phyloP scores from a whole-genome alignment of 2,329 filamentous ascomycete genomes.

The Arachnopeziza araneosa region DNA sequence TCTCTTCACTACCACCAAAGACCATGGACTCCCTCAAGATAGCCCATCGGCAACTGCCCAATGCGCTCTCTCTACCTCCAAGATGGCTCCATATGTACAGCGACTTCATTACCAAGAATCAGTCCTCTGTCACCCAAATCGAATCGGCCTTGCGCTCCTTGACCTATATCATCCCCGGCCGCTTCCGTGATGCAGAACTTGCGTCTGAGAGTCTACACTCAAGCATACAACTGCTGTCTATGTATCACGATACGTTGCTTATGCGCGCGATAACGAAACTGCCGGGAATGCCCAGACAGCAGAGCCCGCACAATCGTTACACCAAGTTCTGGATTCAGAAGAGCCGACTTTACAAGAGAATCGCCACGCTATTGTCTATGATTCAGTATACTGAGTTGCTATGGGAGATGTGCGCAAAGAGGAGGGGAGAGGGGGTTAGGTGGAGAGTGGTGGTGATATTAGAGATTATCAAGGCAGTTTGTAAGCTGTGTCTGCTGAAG shows the following conservation, averaged over 20 bases:
- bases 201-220: constrained; percentile 90
- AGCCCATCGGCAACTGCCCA: background rate
- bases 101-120: constrained; percentile 92
- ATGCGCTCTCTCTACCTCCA: constrained; percentile 41
- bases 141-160: constrained; percentile 88
- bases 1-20: background rate
- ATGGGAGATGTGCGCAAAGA: constrained; percentile 96
- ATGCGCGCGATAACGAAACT: constrained; percentile 56
- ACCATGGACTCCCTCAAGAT: background rate
- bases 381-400: constrained; percentile 92
- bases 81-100: constrained; percentile 69
- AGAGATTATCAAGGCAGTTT: constrained; percentile 81
- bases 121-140: constrained; percentile 88
- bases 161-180: constrained; percentile 92
- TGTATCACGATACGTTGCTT: constrained; percentile 89
- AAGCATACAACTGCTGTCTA: constrained; percentile 78
- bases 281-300: constrained; percentile 44
- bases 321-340: constrained; percentile 61
- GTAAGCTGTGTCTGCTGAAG: constrained; percentile 71
- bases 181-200: constrained; percentile 87
- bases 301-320: constrained; percentile 56
- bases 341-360: constrained; percentile 67
- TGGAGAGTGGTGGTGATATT: constrained; percentile 86
- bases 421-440: constrained; percentile 72
- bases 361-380: constrained; percentile 79